Conservation (phyloP, 306 rosid species). For the Vachellia collinsii region DNA sequence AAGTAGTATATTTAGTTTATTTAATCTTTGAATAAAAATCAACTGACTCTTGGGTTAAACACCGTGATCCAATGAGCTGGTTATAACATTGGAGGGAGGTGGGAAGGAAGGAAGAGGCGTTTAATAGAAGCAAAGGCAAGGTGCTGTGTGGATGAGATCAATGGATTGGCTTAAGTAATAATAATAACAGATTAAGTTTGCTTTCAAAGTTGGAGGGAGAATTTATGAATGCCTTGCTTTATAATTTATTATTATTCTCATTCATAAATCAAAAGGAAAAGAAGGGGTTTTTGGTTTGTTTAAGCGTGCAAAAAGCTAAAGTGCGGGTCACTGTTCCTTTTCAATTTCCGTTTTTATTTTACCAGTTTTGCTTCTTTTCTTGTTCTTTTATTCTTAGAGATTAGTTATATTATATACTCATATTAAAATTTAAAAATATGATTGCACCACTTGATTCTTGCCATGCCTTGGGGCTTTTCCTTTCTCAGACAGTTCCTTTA, state of each 20-base stretch:
- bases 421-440: neutral
- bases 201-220: conserved; percentile 7
- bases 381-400: neutral
- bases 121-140: neutral
- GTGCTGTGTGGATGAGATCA: neutral
- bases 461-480: conserved; percentile 17
- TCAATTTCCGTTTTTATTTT: conserved; percentile 2
- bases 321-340: conserved; percentile 35
- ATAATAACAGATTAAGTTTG: neutral
- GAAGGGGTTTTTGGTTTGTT: neutral
- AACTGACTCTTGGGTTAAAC: too few species aligned
- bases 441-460: conserved; percentile 15
- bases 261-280: too few species aligned
- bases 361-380: neutral
- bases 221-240: too few species aligned
- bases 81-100: too few species aligned
- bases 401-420: neutral
- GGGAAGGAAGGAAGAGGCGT: neutral
- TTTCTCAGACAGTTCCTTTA: neutral
- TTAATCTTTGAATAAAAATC: too few species aligned
- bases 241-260: too few species aligned
- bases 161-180: neutral
- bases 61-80: too few species aligned
- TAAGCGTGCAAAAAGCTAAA: conserved; percentile 41
- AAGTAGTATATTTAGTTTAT: too few species aligned